These are phyloP conservation scores for Prunus yedoensis DNA, from an alignment of 331 rosid species.

Conservation along the genomic window DNA sequence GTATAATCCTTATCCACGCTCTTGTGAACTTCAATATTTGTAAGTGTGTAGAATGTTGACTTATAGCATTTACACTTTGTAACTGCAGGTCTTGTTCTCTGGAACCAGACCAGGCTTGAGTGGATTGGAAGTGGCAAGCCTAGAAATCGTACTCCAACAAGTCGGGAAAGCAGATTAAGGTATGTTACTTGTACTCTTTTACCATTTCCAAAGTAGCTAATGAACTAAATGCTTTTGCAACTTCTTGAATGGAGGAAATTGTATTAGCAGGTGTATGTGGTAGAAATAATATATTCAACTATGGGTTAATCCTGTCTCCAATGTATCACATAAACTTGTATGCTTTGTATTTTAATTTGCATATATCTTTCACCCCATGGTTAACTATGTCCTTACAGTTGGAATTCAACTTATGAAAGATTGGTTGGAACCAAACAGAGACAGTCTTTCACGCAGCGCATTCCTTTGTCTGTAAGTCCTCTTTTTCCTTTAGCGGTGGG, in stretches of 20 bases:
- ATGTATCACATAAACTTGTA: neutral
- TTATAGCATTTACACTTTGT: constrained; percentile 5
- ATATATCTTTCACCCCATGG: neutral
- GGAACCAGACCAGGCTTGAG: constrained; percentile 82
- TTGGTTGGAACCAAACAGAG: constrained; percentile 63
- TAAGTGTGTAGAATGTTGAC: neutral
- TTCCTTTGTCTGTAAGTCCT: constrained; percentile 81
- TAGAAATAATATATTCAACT: neutral
- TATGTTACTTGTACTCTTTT: constrained; percentile 29
- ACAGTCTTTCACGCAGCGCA: constrained; percentile 54
- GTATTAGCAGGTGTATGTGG: neutral
- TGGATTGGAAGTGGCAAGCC: constrained; percentile 65
- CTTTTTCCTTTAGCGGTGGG: constrained; percentile 2
- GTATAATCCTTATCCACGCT: neutral
- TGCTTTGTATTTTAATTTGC: neutral
- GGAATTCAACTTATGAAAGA: constrained; percentile 70
- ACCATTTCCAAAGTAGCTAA: neutral
- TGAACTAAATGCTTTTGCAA: neutral
- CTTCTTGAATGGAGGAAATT: neutral
- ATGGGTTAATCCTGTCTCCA: neutral
- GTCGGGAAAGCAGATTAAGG: constrained; percentile 54
- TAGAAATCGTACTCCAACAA: constrained; percentile 47
- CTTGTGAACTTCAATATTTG: neutral
- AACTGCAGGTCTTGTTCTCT: constrained; percentile 66
- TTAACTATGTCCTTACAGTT: constrained; percentile 43